Conservation (phyloP, 345 rosid genomes). For the Moricandia arvensis region DNA sequence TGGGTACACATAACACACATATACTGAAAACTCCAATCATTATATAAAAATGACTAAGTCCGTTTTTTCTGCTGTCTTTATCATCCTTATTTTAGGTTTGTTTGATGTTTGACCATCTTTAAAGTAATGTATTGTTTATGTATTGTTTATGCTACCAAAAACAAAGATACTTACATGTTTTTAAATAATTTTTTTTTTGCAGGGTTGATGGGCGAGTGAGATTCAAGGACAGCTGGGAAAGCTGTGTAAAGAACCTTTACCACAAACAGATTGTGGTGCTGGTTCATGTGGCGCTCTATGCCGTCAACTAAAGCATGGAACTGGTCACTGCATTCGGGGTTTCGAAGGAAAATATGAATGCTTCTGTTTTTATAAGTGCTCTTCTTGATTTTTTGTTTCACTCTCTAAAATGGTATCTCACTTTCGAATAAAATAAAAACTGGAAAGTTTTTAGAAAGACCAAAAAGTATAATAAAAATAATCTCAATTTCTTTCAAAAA, state of each 20-base stretch:
- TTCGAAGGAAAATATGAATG: background rate
- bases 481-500: too few species aligned
- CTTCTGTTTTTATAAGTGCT: background rate
- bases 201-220: background rate
- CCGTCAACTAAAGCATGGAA: background rate
- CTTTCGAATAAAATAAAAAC: background rate
- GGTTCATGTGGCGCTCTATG: background rate
- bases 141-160: background rate
- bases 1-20: background rate
- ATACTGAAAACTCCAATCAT: background rate
- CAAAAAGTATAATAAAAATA: too few species aligned
- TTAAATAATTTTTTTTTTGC: too few species aligned
- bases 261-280: background rate
- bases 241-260: background rate
- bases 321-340: background rate
- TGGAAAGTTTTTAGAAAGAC: too few species aligned
- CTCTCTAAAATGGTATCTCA: background rate
- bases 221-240: background rate
- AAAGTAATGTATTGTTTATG: background rate
- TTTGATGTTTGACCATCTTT: background rate
- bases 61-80: background rate
- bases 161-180: too few species aligned
- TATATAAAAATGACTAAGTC: constrained; percentile 2
- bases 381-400: background rate
- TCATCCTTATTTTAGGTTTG: constrained; percentile 17